phyloP scores from a whole-genome alignment of 140 eudicot genomes.

The Stevia rebaudiana region DNA sequence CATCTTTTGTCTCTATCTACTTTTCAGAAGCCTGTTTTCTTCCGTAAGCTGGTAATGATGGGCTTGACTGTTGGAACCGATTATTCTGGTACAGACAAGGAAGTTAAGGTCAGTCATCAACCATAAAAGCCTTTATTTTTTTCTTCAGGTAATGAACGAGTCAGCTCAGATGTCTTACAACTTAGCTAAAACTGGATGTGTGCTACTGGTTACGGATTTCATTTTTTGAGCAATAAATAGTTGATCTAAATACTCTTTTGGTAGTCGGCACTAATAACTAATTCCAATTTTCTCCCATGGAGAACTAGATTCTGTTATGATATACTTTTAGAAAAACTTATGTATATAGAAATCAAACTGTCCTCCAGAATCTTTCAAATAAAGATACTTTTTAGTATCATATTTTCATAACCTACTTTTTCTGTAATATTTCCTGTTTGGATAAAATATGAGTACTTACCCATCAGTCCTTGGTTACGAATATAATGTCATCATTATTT shows the following conservation, averaged over 20 bases:
- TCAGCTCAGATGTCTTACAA: slow-evolving; percentile 6
- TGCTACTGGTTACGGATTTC: slow-evolving; percentile 6
- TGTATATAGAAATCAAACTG: background rate
- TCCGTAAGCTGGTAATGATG: slow-evolving; percentile 49
- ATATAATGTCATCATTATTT: background rate
- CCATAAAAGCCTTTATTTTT: background rate
- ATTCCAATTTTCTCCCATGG: background rate
- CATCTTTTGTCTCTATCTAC: slow-evolving; percentile 8
- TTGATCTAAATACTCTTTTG: background rate
- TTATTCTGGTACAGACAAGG: slow-evolving; percentile 28
- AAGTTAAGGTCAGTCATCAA: slow-evolving; percentile 49
- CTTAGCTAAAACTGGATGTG: slow-evolving; percentile 5
- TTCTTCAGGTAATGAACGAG: background rate
- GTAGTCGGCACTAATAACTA: background rate
- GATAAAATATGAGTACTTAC: background rate
- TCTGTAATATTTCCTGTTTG: background rate
- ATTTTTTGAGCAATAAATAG: background rate
- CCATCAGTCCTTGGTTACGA: background rate
- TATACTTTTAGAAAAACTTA: background rate
- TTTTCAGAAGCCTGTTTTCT: slow-evolving; percentile 53
- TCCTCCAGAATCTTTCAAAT: background rate
- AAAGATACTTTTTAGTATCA: background rate
- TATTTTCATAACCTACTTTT: background rate
- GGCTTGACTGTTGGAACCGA: slow-evolving; percentile 44
- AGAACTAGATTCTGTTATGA: background rate